A percentile compares a stretch with the other conserved stretches of the same genome.
phyloP scores from a whole-genome alignment of 257 asterid species.

The Solanum tarijense region DNA sequence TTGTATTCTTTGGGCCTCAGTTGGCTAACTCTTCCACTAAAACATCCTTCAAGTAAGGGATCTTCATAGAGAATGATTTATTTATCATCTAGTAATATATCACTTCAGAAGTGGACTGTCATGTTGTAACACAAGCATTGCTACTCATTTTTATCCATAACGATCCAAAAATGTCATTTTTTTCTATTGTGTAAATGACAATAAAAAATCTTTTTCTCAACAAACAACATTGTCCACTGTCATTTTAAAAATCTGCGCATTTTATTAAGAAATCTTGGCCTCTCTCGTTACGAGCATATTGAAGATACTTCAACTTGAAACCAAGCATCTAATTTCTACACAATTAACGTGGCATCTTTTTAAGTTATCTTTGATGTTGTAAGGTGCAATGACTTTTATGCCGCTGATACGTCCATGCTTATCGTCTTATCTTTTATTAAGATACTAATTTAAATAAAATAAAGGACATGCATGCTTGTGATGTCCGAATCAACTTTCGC shows the following conservation, averaged over 20 bases:
- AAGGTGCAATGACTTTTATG: background rate
- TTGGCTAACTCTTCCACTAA: background rate
- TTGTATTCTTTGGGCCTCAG: background rate
- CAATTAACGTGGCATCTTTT: background rate
- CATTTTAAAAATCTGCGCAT: background rate
- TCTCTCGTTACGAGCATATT: background rate
- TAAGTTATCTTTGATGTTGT: background rate
- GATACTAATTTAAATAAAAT: background rate
- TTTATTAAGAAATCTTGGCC: background rate
- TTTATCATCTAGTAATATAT: background rate
- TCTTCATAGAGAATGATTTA: background rate
- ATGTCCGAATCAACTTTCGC: too few species aligned
- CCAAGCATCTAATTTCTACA: background rate
- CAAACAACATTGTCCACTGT: background rate
- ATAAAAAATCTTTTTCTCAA: too few species aligned
- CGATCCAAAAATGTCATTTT: background rate
- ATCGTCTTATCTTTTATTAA: background rate
- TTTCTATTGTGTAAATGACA: too few species aligned
- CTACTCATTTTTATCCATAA: background rate
- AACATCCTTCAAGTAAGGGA: background rate
- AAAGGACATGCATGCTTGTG: background rate
- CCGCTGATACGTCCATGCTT: background rate
- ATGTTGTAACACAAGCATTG: background rate
- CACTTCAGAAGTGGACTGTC: background rate
- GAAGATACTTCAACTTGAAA: background rate